Evolutionary conservation across 345 rosid genomes (phyloP).

Genomic region (Syzygium grande): DNA sequence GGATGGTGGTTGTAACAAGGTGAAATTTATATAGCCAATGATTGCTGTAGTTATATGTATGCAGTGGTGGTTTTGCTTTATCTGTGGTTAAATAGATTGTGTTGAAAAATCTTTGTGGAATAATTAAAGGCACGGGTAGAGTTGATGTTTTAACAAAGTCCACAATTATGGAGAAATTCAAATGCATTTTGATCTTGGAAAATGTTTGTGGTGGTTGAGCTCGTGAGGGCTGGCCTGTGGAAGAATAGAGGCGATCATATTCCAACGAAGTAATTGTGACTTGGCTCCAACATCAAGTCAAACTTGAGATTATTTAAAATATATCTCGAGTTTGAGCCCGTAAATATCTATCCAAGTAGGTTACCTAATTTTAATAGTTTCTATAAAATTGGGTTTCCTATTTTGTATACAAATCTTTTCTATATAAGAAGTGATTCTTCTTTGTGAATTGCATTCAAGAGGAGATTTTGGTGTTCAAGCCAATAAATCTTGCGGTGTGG

Average conservation of each 20-base stretch:
- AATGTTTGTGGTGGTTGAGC: not conserved
- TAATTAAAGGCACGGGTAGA: not conserved
- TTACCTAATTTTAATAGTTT: too few species aligned
- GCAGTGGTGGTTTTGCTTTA: not conserved
- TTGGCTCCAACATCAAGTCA: not conserved
- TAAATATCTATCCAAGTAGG: too few species aligned
- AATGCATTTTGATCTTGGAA: too few species aligned
- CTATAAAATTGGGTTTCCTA: too few species aligned
- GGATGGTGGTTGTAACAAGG: not conserved
- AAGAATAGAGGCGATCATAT: not conserved
- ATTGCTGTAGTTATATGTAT: too few species aligned
- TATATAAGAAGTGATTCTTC: not conserved
- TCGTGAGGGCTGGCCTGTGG: not conserved
- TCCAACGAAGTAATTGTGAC: not conserved
- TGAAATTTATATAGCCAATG: not conserved
- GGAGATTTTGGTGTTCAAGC: not conserved
- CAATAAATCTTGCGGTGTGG: not conserved
- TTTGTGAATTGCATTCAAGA: not conserved
- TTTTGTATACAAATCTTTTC: too few species aligned
- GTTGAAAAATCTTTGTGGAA: too few species aligned
- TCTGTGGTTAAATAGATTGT: not conserved
- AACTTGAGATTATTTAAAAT: too few species aligned
- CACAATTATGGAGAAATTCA: too few species aligned
- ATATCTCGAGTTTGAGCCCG: not conserved
- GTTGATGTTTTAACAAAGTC: too few species aligned